Base-by-base conservation (phyloP, 2,329 filamentous ascomycete genomes). In the Helotiales sp. region DNA sequence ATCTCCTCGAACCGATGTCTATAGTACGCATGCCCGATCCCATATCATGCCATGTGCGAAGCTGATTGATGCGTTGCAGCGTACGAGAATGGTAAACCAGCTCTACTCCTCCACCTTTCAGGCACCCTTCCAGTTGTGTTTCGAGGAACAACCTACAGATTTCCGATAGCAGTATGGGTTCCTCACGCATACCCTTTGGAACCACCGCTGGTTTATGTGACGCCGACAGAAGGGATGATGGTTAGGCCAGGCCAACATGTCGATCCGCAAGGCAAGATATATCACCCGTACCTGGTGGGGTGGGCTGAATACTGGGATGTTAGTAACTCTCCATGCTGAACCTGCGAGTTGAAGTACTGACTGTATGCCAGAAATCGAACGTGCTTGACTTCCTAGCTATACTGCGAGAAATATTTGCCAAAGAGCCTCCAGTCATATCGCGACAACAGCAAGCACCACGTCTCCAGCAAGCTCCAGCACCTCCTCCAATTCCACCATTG, bases 181-280 rank as follows among this genome's bases (percentile, higher is more conserved):
- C 95, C 95, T 3, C 91, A 96, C 70, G 84, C 86, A 54, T 99
- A 98, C 72, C 95, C 95, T 1, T 81, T 85, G 61, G 91, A 96
- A 68, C 81, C 91, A 0, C 95, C 95, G 1, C 82, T 98, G 47
- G 85, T 89, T 58, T 98, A 96, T 73, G 91, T 98, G 40, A 93
- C 87, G 6, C 93, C 95, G 2, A 91, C 90, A 5, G 88, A 90
- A 64, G 89, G 86, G 63, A 98, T 99, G 91, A 76, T 89, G 64
- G 88, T 99, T 40, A 84, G 93, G 19, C 91, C 93, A 0, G 95
- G 95, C 0, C 95, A 99, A 71, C 92, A 99, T 77, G 92, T 99
- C 59, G 92, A 95, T 69, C 87, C 90, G 5, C 93, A 98, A 69
- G 95, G 95, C 25, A 88, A 90, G 71, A 85, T 98, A 63, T 99